These are phyloP conservation scores for Paspalum vaginatum DNA, from an alignment of 176 grass and related monocot genomes.

Conservation along the genomic window DNA sequence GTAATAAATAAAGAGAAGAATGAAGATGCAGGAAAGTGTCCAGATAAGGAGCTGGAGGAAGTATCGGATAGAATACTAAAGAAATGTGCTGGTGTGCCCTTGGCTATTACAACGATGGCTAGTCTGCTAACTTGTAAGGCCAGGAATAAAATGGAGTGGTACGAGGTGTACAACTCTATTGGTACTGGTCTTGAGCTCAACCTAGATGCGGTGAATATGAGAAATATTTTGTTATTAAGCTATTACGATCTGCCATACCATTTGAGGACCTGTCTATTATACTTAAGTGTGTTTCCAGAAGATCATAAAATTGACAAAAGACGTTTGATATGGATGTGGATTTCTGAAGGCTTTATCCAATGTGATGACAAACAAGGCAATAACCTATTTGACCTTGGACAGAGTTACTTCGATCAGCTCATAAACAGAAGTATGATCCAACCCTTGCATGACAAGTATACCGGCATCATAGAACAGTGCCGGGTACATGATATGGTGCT, in stretches of 20 bases:
- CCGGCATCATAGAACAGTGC: background rate
- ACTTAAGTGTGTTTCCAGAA: conserved; percentile 12
- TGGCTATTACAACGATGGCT: background rate
- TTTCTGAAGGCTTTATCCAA: background rate
- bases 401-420: background rate
- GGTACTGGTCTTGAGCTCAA: background rate
- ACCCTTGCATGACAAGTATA: background rate
- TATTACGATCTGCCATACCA: background rate
- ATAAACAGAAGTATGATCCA: conserved; percentile 10
- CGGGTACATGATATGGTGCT: background rate
- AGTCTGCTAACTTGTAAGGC: background rate
- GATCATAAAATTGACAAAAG: background rate
- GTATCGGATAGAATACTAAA: background rate
- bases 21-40: background rate
- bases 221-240: conserved; percentile 22
- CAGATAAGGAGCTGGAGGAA: background rate
- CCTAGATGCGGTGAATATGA: background rate
- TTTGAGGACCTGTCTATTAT: background rate
- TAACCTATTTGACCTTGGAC: background rate
- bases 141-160: background rate
- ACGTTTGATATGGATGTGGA: conserved; percentile 20
- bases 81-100: conserved; percentile 22
- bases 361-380: rapidly evolving
- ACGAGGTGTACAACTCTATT: background rate
- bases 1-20: rapidly evolving